A percentile compares a stretch with the other conserved stretches of the same genome.
These are phyloP conservation scores for Porcisia hertigi DNA, from an alignment of 208 protist species.

Conservation along the genomic window DNA sequence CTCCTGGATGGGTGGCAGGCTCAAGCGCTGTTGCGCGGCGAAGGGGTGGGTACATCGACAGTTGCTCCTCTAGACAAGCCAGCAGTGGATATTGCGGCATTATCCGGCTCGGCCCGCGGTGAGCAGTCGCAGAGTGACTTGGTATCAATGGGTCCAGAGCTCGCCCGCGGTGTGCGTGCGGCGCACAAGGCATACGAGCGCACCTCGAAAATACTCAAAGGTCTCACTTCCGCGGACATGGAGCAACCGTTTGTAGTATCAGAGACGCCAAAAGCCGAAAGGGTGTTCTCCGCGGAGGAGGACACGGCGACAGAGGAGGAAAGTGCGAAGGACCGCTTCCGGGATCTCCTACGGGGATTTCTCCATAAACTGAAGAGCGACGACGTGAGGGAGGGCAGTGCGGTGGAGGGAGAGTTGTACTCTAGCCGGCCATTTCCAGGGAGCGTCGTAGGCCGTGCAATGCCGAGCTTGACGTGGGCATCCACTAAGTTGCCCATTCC, in stretches of 20 bases:
- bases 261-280: background rate
- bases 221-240: conserved; percentile 15
- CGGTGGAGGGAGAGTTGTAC: background rate
- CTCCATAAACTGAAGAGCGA: conserved; percentile 15
- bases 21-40: background rate
- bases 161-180: background rate
- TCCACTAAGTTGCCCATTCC: no score
- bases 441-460: background rate
- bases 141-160: background rate
- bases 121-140: no score
- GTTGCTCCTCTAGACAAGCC: background rate
- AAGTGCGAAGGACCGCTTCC: conserved; percentile 8
- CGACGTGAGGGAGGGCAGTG: background rate
- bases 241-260: conserved; percentile 26
- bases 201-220: conserved; percentile 16
- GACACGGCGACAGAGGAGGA: background rate
- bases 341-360: conserved; percentile 1
- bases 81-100: background rate
- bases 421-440: background rate
- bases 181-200: conserved; percentile 19
- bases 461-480: no score
- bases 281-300: background rate
- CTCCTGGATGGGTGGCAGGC: conserved; percentile 1
- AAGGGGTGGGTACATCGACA: background rate
- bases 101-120: background rate